A percentile compares a stretch with the other conserved stretches of the same genome.
phyloP scores from a whole-genome alignment of 306 rosid genomes.

The Prunus mume region DNA sequence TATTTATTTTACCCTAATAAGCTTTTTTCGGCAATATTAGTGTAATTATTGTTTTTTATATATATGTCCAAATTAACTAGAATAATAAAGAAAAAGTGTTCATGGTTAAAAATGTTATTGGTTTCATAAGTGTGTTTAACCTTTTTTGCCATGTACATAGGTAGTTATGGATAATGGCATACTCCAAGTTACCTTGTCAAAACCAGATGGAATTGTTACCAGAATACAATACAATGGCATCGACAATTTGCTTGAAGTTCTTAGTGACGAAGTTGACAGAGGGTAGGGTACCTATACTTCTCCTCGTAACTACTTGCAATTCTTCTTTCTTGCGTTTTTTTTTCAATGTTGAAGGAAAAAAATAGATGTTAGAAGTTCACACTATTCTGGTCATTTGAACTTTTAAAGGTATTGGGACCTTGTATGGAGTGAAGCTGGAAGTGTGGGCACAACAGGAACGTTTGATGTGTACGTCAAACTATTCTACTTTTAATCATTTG shows the following conservation, averaged over 20 bases:
- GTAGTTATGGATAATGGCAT: slow-evolving; percentile 82
- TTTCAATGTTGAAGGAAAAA: background rate
- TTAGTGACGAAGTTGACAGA: slow-evolving; percentile 56
- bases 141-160: slow-evolving; percentile 28
- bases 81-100: background rate
- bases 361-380: too few relatives aligned
- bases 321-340: background rate
- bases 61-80: too few relatives aligned
- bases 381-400: too few relatives aligned
- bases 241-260: slow-evolving; percentile 73
- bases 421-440: slow-evolving; percentile 65
- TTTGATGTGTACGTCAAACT: slow-evolving; percentile 54
- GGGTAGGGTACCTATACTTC: slow-evolving; percentile 59
- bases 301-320: background rate
- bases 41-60: too few relatives aligned
- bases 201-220: slow-evolving; percentile 70
- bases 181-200: slow-evolving; percentile 61
- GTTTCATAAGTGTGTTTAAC: background rate
- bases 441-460: slow-evolving; percentile 52
- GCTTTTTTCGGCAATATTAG: too few relatives aligned
- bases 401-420: slow-evolving; percentile 83
- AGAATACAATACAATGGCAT: slow-evolving; percentile 56
- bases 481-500: background rate
- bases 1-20: too few relatives aligned
- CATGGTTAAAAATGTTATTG: background rate